These are phyloP conservation scores for Pseudozyma thailandica DNA, from an alignment of 1,284 basidiomycete species.

Conservation along the genomic window DNA sequence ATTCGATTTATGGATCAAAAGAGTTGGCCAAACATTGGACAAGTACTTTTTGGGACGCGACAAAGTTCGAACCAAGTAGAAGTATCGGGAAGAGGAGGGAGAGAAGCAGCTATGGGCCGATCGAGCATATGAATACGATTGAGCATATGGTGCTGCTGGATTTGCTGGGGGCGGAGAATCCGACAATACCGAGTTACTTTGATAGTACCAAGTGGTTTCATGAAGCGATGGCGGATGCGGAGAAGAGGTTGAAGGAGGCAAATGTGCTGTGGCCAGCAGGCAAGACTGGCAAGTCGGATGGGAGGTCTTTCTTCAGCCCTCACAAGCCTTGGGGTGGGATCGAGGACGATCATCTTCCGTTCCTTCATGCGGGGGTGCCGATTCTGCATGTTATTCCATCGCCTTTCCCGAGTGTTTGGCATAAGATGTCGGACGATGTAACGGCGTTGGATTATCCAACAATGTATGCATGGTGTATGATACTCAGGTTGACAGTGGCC, in stretches of 20 bases:
- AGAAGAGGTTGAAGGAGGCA: conserved; percentile 36
- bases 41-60: conserved; percentile 30
- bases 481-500: conserved; percentile 85
- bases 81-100: conserved; percentile 20
- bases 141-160: conserved; percentile 65
- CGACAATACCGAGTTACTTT: conserved; percentile 58
- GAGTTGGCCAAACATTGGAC: conserved; percentile 51
- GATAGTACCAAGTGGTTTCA: conserved; percentile 58
- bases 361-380: conserved; percentile 83
- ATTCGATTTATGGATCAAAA: conserved; percentile 90
- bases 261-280: conserved; percentile 44
- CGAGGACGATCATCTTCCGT: conserved; percentile 95
- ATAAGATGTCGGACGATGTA: conserved; percentile 88
- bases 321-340: conserved; percentile 74
- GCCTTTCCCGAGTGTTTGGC: conserved; percentile 93
- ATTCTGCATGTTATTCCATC: conserved; percentile 88
- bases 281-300: conserved; percentile 4
- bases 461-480: conserved; percentile 82
- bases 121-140: conserved; percentile 60
- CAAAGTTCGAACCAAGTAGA: conserved; percentile 10
- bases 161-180: conserved; percentile 56
- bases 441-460: conserved; percentile 85
- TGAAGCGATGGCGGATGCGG: conserved; percentile 38
- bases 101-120: conserved; percentile 30
- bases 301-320: conserved; percentile 32